phyloP scores from a whole-genome alignment of 1,139 yeast genomes.

The Geotrichum fermentans region DNA sequence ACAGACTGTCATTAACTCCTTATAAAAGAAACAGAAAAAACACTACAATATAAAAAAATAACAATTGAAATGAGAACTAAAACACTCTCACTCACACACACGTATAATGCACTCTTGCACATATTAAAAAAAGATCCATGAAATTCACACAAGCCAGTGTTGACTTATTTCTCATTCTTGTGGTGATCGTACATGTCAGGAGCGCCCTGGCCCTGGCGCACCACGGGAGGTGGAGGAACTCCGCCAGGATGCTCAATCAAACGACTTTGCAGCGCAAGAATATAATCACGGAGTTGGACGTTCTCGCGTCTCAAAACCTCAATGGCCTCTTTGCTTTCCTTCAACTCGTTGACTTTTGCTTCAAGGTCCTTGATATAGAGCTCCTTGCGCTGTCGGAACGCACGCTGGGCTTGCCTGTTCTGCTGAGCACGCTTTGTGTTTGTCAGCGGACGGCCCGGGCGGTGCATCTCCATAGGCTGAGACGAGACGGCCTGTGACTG shows the following conservation, averaged over 20 bases:
- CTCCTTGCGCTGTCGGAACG: conserved; percentile 78
- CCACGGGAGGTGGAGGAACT: conserved; percentile 46
- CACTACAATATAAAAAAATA: neutral
- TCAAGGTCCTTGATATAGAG: conserved; percentile 74
- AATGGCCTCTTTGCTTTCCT: conserved; percentile 54
- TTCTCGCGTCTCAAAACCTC: conserved; percentile 65
- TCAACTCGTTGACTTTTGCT: conserved; percentile 58
- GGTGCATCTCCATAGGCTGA: conserved; percentile 18
- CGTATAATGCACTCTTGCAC: neutral
- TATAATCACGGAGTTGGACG: conserved; percentile 66
- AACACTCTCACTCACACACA: neutral
- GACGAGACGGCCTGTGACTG: neutral
- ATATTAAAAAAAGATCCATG: too few relatives aligned
- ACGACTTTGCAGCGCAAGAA: conserved; percentile 62
- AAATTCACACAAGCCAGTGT: too few relatives aligned
- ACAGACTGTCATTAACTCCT: neutral
- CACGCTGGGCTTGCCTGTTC: conserved; percentile 82
- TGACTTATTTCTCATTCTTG: conserved; percentile 15
- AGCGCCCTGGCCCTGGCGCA: conserved; percentile 31
- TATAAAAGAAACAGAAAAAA: conserved; percentile 5
- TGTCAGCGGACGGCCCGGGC: conserved; percentile 49
- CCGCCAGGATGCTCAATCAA: conserved; percentile 47
- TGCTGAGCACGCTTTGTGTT: conserved; percentile 81
- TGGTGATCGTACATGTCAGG: conserved; percentile 18
- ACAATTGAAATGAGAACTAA: neutral